These are phyloP conservation scores for Phytophthora boehmeriae DNA, from an alignment of 352 stramenopile genomes.

Conservation along the genomic window DNA sequence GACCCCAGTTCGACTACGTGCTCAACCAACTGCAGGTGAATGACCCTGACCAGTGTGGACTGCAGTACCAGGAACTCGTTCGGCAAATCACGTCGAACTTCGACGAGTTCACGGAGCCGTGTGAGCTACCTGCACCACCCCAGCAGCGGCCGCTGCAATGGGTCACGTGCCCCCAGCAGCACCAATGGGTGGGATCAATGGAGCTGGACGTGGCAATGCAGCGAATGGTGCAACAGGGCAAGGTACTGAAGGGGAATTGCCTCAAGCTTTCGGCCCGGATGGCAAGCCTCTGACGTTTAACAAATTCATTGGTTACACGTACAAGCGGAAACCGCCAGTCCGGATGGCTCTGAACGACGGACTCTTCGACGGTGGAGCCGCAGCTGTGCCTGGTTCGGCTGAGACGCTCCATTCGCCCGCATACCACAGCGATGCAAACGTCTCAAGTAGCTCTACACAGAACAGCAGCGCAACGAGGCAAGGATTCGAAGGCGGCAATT, in stretches of 20 bases:
- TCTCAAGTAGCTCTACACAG: constrained; percentile 1
- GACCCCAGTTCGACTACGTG: constrained; percentile 91
- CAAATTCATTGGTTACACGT: constrained; percentile 93
- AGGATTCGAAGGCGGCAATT: constrained; percentile 7
- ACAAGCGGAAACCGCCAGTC: constrained; percentile 88
- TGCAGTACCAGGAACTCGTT: constrained; percentile 90
- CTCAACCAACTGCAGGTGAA: constrained; percentile 91
- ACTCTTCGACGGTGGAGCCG: constrained; percentile 51
- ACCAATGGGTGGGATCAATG: constrained; percentile 8
- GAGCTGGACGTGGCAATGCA: constrained; percentile 8
- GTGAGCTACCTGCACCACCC: constrained; percentile 44
- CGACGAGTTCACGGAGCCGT: constrained; percentile 95
- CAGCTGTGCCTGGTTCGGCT: not conserved
- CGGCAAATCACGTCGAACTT: constrained; percentile 96
- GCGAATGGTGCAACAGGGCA: constrained; percentile 7
- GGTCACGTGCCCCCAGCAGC: constrained; percentile 20
- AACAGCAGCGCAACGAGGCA: constrained; percentile 4
- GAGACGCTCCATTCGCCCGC: constrained; percentile 1
- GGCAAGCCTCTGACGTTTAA: constrained; percentile 89
- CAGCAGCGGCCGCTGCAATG: constrained; percentile 28
- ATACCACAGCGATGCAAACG: constrained; percentile 7
- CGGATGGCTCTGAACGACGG: constrained; percentile 80
- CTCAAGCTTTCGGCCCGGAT: constrained; percentile 61
- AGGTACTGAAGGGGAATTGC: constrained; percentile 28
- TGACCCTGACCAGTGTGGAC: constrained; percentile 52